Conservation (phyloP, 306 rosid genomes). For the Prunus fruticosa region DNA sequence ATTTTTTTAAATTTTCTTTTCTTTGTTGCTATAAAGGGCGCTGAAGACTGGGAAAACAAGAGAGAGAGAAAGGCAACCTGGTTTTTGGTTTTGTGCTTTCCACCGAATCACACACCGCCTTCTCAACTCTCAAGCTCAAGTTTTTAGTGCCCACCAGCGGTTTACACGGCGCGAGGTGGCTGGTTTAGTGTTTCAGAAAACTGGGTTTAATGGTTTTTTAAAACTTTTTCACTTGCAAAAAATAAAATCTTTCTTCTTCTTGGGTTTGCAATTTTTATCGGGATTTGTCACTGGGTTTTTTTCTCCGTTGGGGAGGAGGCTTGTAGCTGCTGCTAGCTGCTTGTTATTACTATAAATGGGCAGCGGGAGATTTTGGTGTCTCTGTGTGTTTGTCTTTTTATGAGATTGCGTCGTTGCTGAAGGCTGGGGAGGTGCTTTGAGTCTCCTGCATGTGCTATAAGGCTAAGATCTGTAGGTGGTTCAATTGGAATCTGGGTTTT, state of each 20-base stretch:
- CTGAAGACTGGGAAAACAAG: not conserved
- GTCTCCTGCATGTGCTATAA: constrained; percentile 23
- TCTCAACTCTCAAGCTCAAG: constrained; percentile 3
- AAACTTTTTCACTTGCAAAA: not conserved
- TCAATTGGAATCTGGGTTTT: constrained; percentile 40
- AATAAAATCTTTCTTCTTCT: not conserved
- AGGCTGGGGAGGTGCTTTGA: constrained; percentile 11
- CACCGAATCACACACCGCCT: constrained; percentile 1
- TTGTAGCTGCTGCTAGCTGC: no score
- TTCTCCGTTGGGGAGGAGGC: constrained; percentile 12
- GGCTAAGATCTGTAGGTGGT: constrained; percentile 62
- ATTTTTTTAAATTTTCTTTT: not conserved
- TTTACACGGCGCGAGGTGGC: constrained; percentile 35
- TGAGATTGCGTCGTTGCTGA: constrained; percentile 17
- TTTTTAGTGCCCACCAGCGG: constrained; percentile 10
- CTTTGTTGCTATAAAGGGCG: constrained; percentile 14
- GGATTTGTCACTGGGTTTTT: constrained; percentile 23
- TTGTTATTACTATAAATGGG: constrained; percentile 16
- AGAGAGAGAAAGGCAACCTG: not conserved
- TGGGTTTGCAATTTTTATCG: constrained; percentile 6
- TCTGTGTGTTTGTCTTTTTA: not conserved
- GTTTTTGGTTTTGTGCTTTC: constrained; percentile 20
- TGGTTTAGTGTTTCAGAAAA: constrained; percentile 16
- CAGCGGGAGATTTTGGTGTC: not conserved
- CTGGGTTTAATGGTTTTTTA: not conserved